Base-by-base conservation (phyloP, 2,329 filamentous ascomycete species). In the Talaromyces marneffei region DNA sequence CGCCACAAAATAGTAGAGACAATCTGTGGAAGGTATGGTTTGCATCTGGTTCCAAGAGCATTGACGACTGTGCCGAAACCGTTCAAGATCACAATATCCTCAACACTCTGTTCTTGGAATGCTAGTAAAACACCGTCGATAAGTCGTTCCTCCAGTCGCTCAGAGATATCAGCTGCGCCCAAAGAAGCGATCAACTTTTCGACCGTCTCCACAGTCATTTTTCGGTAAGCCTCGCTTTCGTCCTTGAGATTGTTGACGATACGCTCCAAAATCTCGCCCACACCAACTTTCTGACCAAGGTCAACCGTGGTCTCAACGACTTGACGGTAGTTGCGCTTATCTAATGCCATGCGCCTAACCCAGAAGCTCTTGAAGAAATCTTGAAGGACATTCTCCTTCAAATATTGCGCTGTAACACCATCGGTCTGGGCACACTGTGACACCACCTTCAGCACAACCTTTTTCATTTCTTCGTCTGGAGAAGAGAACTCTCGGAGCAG, bases 321-420 rank as follows among this genome's bases (percentile, higher is more conserved):
- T 73, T 97, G 93, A 68, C 93, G 86, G 75, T 97, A 99, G 79
- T 97, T 99, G 66, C 94, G 88, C 80, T 96, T 96, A 75, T 99
- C 94, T 61, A 99, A 80, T 7, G 94, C 94, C 91, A 99, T 97
- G 61, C 94, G 85, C 65, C 94, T 84, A 42, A 97, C 92, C 94
- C 94, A 99, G 79, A 99, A 99, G 72, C 89, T 92, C 80, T 97
- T 97, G 82, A 99, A 99, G 73, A 99, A 99, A 64, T 97, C 94
- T 66, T 91, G 87, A 40, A 99, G 82, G 7, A 99, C 92, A 65
- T 96, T 89, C 71, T 97, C 92, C 76, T 97, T 97, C 42, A 99
- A 83, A 71, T 97, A 99, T 40, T 87, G 89, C 37, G 92, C 90
- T 35, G 94, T 97, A 29, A 99, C 94, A 78, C 94, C 94, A 71